These are phyloP conservation scores for Paecilomyces niveus DNA, from an alignment of 2,329 filamentous ascomycete species.

Conservation along the genomic window DNA sequence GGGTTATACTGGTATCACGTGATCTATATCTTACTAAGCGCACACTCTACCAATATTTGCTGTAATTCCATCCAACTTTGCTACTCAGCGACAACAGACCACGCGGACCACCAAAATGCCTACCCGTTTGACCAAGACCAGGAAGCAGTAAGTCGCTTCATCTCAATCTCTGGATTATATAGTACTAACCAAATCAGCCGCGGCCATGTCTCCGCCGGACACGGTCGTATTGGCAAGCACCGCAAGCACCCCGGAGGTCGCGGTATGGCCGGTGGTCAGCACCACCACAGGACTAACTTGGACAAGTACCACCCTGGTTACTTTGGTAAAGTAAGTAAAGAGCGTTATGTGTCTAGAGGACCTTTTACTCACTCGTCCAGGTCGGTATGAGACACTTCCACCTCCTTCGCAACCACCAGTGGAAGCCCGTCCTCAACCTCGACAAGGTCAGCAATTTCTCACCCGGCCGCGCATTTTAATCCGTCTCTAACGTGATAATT, in stretches of 20 bases:
- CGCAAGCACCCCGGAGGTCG: constrained; percentile 78
- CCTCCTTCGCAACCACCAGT: constrained; percentile 91
- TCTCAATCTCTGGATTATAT: background rate
- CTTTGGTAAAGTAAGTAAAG: constrained; percentile 66
- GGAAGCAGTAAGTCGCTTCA: constrained; percentile 27
- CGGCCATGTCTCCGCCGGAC: constrained; percentile 96
- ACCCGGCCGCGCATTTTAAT: constrained; percentile 1
- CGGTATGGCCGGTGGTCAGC: constrained; percentile 95
- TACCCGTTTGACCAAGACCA: constrained; percentile 45
- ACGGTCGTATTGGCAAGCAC: constrained; percentile 99
- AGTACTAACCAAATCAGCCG: constrained; percentile 40
- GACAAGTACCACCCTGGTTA: constrained; percentile 97
- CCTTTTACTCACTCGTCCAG: constrained; percentile 15
- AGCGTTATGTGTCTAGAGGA: background rate
- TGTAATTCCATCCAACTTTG: background rate
- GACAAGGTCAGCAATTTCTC: constrained; percentile 68
- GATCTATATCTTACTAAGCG: background rate
- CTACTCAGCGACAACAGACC: background rate
- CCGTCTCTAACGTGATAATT: background rate
- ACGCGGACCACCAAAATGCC: constrained; percentile 31
- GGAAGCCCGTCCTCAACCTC: constrained; percentile 98
- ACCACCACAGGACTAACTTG: constrained; percentile 93
- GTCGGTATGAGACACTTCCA: constrained; percentile 96
- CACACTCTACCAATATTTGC: background rate
- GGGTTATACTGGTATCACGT: background rate